Percentiles rank a stretch among this genome's conserved stretches.
These are phyloP conservation scores for Eucalyptus erythrocorys DNA, from an alignment of 345 rosid genomes.

Conservation along the genomic window DNA sequence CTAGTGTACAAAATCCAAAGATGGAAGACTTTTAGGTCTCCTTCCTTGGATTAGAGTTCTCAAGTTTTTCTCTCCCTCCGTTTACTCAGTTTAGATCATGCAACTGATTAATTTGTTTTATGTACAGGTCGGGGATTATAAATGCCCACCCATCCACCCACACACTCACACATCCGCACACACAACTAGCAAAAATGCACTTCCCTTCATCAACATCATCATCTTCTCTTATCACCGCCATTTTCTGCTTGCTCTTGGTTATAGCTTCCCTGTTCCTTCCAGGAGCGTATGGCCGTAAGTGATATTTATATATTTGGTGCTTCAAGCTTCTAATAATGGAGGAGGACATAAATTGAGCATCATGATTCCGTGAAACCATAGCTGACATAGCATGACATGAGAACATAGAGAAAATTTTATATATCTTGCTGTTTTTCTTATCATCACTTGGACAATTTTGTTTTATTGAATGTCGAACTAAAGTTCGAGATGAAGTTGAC, in stretches of 20 bases:
- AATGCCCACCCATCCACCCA: background rate
- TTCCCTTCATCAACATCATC: background rate
- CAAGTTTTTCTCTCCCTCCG: background rate
- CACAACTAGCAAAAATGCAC: background rate
- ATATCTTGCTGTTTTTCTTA: no score
- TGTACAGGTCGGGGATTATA: background rate
- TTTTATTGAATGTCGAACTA: no score
- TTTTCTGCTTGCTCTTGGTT: background rate
- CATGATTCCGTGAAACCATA: no score
- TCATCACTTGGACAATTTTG: no score
- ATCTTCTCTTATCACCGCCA: background rate
- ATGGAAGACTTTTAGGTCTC: background rate
- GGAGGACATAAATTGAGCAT: no score
- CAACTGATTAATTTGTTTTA: background rate
- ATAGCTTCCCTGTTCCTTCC: background rate
- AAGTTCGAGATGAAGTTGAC: no score
- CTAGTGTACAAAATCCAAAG: no score
- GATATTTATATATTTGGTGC: background rate
- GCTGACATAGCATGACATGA: rapidly evolving
- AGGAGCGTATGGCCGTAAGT: background rate
- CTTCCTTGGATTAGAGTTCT: background rate
- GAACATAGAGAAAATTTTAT: no score
- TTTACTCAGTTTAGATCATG: background rate
- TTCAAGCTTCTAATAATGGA: background rate
- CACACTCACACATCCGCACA: background rate